Percentiles rank a stretch among this genome's conserved stretches.
phyloP scores from a whole-genome alignment of 352 stramenopile genomes.

The Pythium volutum region DNA sequence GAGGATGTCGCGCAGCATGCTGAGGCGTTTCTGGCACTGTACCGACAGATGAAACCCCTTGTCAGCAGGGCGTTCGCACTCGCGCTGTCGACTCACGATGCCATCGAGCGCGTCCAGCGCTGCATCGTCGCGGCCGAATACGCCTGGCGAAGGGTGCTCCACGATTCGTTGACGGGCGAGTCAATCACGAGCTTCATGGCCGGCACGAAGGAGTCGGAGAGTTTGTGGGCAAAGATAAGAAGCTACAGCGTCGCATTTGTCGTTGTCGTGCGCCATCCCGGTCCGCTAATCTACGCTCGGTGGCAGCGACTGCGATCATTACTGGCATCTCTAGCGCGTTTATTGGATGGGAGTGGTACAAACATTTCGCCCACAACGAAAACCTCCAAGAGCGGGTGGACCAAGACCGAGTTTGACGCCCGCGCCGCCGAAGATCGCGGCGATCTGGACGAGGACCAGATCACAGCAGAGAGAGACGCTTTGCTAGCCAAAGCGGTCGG shows the following conservation, averaged over 20 bases:
- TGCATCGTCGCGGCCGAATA: constrained; percentile 40
- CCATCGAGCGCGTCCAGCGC: constrained; percentile 27
- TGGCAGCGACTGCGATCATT: constrained; percentile 21
- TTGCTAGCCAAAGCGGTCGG: neutral
- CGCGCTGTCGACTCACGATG: constrained; percentile 20
- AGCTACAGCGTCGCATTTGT: constrained; percentile 6
- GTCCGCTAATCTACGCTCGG: constrained; percentile 13
- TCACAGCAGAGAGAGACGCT: neutral
- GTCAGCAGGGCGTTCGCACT: constrained; percentile 23
- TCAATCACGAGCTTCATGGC: constrained; percentile 33
- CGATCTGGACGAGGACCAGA: neutral
- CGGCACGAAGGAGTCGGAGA: constrained; percentile 18
- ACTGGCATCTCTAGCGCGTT: neutral
- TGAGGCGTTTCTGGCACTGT: constrained; percentile 26
- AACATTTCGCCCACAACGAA: neutral
- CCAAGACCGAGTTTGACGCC: too few species aligned
- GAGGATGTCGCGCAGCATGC: constrained; percentile 35
- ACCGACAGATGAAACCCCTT: constrained; percentile 24
- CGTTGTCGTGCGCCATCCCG: constrained; percentile 16
- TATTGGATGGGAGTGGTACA: neutral
- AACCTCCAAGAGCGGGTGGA: too few species aligned
- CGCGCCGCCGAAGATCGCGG: too few species aligned
- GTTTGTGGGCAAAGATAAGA: constrained; percentile 21
- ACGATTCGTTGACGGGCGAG: neutral
- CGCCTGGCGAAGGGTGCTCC: constrained; percentile 39